Evolutionary conservation across 2,329 filamentous ascomycete genomes (phyloP).

Genomic region (Volutella citrinella): DNA sequence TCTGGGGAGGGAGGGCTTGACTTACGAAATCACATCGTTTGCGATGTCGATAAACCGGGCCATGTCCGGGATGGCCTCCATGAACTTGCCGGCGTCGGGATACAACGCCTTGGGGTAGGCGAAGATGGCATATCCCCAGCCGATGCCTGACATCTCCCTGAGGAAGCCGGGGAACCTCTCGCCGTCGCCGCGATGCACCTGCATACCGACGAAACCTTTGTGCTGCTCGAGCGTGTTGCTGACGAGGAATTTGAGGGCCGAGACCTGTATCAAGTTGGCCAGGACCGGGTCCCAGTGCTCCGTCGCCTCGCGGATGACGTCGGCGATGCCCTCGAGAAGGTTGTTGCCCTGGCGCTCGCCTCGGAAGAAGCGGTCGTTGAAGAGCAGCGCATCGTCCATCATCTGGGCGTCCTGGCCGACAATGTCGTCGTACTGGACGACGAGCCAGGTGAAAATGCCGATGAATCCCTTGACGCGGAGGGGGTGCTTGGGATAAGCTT

Average conservation of each 20-base stretch:
- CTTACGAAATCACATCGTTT: constrained; percentile 2
- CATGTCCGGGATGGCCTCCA: constrained; percentile 4
- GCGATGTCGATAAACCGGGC: constrained; percentile 2
- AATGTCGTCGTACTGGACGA: constrained; percentile 8
- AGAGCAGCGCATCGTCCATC: constrained; percentile 6
- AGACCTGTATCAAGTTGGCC: constrained; percentile 6
- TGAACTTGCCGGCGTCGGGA: constrained; percentile 4
- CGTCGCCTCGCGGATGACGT: constrained; percentile 2
- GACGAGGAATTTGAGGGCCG: constrained; percentile 8
- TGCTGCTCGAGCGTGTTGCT: constrained; percentile 5
- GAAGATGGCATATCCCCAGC: constrained; percentile 5
- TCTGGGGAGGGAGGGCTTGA: background rate
- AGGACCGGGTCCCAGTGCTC: constrained; percentile 6
- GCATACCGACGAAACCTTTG: constrained; percentile 5
- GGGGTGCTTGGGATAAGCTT: constrained; percentile 5
- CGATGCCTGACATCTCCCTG: constrained; percentile 7
- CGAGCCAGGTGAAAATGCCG: constrained; percentile 6
- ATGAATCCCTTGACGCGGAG: constrained; percentile 7
- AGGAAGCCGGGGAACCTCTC: constrained; percentile 5
- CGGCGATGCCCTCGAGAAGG: constrained; percentile 7
- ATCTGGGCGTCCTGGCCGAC: constrained; percentile 7
- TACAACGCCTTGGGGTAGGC: constrained; percentile 5
- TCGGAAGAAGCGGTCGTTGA: constrained; percentile 5
- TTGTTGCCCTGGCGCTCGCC: constrained; percentile 6
- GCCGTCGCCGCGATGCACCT: constrained; percentile 3